These are phyloP conservation scores for Pichia sp. DNA, from an alignment of 1,139 yeast species.

Conservation along the genomic window DNA sequence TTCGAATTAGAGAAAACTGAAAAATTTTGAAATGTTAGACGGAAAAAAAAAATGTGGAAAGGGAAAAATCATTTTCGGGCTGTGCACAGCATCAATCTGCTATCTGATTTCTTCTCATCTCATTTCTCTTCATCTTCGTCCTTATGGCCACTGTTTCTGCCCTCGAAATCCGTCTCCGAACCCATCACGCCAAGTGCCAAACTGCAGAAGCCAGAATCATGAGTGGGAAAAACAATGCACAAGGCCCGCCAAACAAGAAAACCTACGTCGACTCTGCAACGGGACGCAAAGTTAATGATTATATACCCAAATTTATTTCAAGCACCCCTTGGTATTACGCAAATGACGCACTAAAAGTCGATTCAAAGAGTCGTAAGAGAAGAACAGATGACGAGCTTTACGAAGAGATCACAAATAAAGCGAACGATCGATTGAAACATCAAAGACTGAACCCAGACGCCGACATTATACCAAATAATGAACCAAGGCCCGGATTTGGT, in stretches of 20 bases:
- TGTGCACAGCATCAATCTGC: constrained; percentile 1
- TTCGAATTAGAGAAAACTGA: not conserved
- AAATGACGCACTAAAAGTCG: constrained; percentile 22
- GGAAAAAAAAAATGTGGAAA: constrained; percentile 2
- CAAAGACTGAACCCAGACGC: constrained; percentile 40
- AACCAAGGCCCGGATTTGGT: constrained; percentile 36
- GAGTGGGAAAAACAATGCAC: not conserved
- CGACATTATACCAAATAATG: constrained; percentile 31
- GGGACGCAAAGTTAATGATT: constrained; percentile 37
- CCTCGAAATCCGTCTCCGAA: too few relatives aligned
- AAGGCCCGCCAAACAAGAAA: constrained; percentile 19
- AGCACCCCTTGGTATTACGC: constrained; percentile 50
- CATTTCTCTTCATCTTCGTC: not conserved
- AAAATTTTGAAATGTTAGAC: not conserved
- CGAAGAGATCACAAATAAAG: constrained; percentile 20
- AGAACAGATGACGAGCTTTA: constrained; percentile 26
- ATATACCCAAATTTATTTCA: constrained; percentile 44
- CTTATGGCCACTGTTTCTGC: not conserved
- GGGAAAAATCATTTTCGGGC: constrained; percentile 5
- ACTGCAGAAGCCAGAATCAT: not conserved
- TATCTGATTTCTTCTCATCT: not conserved
- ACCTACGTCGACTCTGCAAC: constrained; percentile 18
- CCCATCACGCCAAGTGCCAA: too few relatives aligned
- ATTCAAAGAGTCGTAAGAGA: constrained; percentile 27
- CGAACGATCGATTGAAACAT: constrained; percentile 44